A percentile compares a stretch with the other conserved stretches of the same genome.
Conservation (phyloP, 257 asterid species). For the Solanum raphanifolium region DNA sequence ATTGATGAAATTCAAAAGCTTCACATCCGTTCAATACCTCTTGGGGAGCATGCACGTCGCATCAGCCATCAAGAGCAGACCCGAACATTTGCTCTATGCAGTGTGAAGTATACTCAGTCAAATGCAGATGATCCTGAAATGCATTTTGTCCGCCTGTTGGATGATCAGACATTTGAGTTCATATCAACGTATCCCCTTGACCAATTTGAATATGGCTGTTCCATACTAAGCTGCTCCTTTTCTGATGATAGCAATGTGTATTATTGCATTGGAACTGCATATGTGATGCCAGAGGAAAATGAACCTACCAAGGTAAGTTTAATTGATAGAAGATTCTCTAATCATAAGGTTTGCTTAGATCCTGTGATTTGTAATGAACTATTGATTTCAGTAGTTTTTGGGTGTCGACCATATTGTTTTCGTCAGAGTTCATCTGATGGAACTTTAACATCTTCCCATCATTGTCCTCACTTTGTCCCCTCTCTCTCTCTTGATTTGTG, state of each 20-base stretch:
- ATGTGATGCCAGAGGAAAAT: conserved; percentile 90
- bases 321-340: neutral
- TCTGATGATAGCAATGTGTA: conserved; percentile 78
- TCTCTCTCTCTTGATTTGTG: neutral
- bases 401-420: neutral
- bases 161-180: conserved; percentile 94
- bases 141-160: conserved; percentile 82
- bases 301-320: conserved; percentile 79
- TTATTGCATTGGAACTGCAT: conserved; percentile 95
- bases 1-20: conserved; percentile 98
- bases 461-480: neutral
- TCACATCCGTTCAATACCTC: conserved; percentile 90
- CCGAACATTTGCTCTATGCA: conserved; percentile 78
- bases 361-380: neutral
- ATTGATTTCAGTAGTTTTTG: neutral
- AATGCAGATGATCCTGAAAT: conserved; percentile 62
- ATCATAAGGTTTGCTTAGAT: neutral
- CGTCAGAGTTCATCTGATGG: neutral
- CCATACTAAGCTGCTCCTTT: conserved; percentile 93
- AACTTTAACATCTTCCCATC: neutral
- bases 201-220: conserved; percentile 83
- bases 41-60: conserved; percentile 96
- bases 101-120: conserved; percentile 68
- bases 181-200: conserved; percentile 74
- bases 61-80: conserved; percentile 99